Conservation (phyloP, 257 asterid species). For the Solanum pinnatisectum region DNA sequence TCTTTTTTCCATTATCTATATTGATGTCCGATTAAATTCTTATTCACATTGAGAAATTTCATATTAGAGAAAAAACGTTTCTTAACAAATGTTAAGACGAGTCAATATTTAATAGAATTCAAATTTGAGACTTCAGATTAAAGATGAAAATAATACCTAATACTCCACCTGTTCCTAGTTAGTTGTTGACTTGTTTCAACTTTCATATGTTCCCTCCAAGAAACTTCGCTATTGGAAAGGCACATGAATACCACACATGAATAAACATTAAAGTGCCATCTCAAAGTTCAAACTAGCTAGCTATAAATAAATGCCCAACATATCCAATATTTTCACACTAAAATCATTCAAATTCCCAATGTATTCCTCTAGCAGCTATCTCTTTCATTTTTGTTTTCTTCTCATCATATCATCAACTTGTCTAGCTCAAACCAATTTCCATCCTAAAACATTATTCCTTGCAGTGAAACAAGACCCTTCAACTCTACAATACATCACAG, state of each 20-base stretch:
- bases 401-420: not conserved
- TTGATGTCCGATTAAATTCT: not conserved
- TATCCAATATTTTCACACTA: not conserved
- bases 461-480: not conserved
- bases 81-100: accelerated
- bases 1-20: not conserved
- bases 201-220: not conserved
- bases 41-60: accelerated
- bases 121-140: accelerated
- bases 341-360: not conserved
- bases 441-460: not conserved
- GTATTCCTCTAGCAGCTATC: not conserved
- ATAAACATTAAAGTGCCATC: not conserved
- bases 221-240: not conserved
- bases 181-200: not conserved
- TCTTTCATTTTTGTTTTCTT: not conserved
- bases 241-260: not conserved
- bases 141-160: not conserved
- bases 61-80: accelerated
- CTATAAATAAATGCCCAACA: not conserved
- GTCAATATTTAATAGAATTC: accelerated
- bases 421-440: not conserved
- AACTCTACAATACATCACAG: not conserved
- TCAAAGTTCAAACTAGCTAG: not conserved
- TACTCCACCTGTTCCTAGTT: accelerated